Evolutionary conservation across 306 rosid genomes (phyloP).

Genomic region (Malus orientalis): DNA sequence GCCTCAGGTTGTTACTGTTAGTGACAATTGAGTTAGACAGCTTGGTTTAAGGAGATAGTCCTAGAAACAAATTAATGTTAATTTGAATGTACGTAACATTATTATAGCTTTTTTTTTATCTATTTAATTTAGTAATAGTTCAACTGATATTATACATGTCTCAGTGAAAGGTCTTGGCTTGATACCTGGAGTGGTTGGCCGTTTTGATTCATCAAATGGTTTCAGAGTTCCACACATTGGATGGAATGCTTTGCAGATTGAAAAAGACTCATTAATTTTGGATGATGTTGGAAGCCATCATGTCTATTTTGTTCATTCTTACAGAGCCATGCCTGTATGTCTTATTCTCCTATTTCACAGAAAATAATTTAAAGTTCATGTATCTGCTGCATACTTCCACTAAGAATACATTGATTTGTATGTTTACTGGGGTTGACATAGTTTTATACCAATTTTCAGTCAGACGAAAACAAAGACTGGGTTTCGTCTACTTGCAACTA

Average conservation of each 20-base stretch:
- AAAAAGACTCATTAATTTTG: slow-evolving; percentile 61
- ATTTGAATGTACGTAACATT: neutral
- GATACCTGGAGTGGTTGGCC: slow-evolving; percentile 87
- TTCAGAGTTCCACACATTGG: slow-evolving; percentile 94
- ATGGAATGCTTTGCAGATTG: slow-evolving; percentile 82
- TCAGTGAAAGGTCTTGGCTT: slow-evolving; percentile 92
- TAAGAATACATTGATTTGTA: slow-evolving; percentile 1
- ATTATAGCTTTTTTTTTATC: neutral
- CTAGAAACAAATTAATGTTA: neutral
- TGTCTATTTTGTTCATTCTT: slow-evolving; percentile 92
- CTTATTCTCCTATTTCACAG: slow-evolving; percentile 7
- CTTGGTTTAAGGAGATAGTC: neutral
- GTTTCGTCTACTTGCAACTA: slow-evolving; percentile 84
- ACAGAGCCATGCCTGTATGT: slow-evolving; percentile 81
- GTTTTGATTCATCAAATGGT: slow-evolving; percentile 86
- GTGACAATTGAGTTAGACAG: neutral
- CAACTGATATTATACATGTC: slow-evolving; percentile 22
- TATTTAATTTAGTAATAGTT: neutral
- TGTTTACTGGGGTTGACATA: slow-evolving; percentile 9
- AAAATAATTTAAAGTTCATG: neutral
- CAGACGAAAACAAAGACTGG: slow-evolving; percentile 85
- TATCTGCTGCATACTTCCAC: neutral
- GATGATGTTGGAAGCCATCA: slow-evolving; percentile 74
- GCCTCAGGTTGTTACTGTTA: neutral
- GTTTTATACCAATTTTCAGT: slow-evolving; percentile 29